Evolutionary conservation across 2,329 filamentous ascomycete genomes (phyloP).

Genomic region (Aspergillus aculeatus): DNA sequence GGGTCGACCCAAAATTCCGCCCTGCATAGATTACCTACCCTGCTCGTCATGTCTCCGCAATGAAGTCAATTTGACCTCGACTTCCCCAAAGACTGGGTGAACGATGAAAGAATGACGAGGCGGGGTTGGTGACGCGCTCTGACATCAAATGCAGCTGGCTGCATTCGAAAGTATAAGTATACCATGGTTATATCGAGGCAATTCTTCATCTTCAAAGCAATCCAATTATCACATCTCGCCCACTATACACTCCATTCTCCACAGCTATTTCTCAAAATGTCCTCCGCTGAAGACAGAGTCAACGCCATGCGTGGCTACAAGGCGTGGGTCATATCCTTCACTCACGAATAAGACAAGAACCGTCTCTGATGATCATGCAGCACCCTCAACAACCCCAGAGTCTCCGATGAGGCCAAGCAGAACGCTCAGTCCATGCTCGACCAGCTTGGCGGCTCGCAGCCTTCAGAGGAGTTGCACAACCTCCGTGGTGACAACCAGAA

Average conservation of each 20-base stretch:
- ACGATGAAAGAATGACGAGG: neutral
- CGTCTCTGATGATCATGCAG: conserved; percentile 1
- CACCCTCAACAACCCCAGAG: conserved; percentile 19
- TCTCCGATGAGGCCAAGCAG: conserved; percentile 21
- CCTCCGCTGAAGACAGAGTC: conserved; percentile 3
- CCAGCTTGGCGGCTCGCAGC: conserved; percentile 15
- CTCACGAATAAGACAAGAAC: neutral
- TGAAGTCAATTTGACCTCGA: neutral
- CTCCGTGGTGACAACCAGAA: conserved; percentile 13
- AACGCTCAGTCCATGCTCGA: conserved; percentile 20
- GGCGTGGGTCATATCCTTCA: neutral
- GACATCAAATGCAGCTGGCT: neutral
- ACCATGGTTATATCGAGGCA: neutral
- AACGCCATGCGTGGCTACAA: conserved; percentile 11
- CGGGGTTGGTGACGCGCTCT: neutral
- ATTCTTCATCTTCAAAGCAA: neutral
- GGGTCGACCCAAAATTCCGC: neutral
- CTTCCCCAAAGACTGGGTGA: neutral
- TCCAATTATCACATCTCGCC: neutral
- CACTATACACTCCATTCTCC: neutral
- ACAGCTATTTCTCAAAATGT: neutral
- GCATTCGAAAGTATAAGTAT: neutral
- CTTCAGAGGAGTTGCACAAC: conserved; percentile 16
- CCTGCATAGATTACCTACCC: neutral
- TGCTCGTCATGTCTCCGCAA: neutral